Evolutionary conservation across 1,284 basidiomycete genomes (phyloP).

Genomic region (Coriolopsis trogii): DNA sequence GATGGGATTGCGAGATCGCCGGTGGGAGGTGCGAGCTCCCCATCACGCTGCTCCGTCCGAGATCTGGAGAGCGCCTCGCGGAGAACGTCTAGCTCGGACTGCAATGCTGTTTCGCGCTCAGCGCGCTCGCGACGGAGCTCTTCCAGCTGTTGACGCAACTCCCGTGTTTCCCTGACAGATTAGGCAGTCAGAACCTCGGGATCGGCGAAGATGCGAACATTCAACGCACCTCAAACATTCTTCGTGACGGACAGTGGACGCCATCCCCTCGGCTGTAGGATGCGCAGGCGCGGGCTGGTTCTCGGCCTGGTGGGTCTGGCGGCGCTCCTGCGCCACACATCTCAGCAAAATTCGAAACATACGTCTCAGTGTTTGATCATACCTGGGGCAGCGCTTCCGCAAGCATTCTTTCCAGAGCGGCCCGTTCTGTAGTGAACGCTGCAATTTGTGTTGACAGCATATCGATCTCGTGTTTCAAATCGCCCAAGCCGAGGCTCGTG

Average conservation of each 20-base stretch:
- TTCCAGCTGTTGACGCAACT: constrained; percentile 16
- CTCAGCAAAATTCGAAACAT: background rate
- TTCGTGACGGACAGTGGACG: background rate
- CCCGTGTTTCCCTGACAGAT: constrained; percentile 15
- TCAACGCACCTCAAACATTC: constrained; percentile 10
- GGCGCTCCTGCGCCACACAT: background rate
- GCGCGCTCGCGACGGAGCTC: constrained; percentile 5
- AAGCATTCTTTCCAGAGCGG: constrained; percentile 30
- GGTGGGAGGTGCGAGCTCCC: constrained; percentile 1
- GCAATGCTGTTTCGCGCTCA: constrained; percentile 20
- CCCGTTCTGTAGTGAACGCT: constrained; percentile 41
- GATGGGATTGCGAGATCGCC: constrained; percentile 7
- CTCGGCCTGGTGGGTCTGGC: background rate
- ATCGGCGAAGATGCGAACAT: background rate
- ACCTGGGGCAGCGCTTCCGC: constrained; percentile 29
- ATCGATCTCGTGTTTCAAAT: constrained; percentile 40
- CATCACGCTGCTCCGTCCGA: no score
- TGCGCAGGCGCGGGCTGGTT: background rate
- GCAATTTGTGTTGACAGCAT: constrained; percentile 38
- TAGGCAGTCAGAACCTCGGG: no score
- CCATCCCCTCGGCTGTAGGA: no score
- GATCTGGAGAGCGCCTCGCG: constrained; percentile 8
- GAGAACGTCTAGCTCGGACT: constrained; percentile 19
- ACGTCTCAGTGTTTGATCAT: background rate
- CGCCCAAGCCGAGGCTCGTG: constrained; percentile 4